Percentiles rank a stretch among this genome's conserved stretches.
Evolutionary conservation across 2,329 filamentous ascomycete species (phyloP).

Genomic region (Cordyceps pruinosa): DNA sequence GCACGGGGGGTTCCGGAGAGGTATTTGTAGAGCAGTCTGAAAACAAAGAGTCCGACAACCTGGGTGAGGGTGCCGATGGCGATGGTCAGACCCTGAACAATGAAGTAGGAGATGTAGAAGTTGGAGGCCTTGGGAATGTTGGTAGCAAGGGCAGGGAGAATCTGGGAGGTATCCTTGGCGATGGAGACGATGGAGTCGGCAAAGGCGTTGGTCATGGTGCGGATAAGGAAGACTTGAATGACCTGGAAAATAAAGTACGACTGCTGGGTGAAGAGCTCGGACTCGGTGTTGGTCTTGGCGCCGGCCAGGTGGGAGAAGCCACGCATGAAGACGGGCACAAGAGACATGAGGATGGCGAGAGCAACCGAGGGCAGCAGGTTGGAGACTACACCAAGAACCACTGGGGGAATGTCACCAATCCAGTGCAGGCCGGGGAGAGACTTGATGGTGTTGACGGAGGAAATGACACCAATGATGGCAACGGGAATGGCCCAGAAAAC

Average conservation of each 20-base stretch:
- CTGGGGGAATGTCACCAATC: constrained; percentile 62
- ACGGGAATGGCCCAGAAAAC: constrained; percentile 79
- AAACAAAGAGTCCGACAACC: constrained; percentile 57
- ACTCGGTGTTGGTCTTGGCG: constrained; percentile 67
- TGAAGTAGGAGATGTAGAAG: constrained; percentile 88
- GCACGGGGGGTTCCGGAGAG: constrained; percentile 72
- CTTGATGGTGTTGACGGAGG: constrained; percentile 70
- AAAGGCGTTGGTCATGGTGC: constrained; percentile 75
- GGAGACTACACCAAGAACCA: constrained; percentile 71
- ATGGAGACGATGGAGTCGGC: constrained; percentile 61
- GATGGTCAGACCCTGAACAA: constrained; percentile 74
- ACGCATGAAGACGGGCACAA: constrained; percentile 63
- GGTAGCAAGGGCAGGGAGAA: constrained; percentile 59
- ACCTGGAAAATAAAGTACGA: constrained; percentile 89
- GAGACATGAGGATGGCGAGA: constrained; percentile 73
- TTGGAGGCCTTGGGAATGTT: constrained; percentile 81
- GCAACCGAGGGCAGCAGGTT: constrained; percentile 75
- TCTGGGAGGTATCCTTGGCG: constrained; percentile 51
- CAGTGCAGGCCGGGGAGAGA: constrained; percentile 64
- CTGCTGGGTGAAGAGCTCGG: constrained; percentile 86
- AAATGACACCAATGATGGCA: constrained; percentile 74
- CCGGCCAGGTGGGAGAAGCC: constrained; percentile 70
- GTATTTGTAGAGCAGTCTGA: constrained; percentile 60
- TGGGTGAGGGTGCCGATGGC: constrained; percentile 69
- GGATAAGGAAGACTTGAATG: constrained; percentile 84